These are phyloP conservation scores for Verticillium tricorpus DNA, from an alignment of 2,329 filamentous ascomycete species.

Conservation along the genomic window DNA sequence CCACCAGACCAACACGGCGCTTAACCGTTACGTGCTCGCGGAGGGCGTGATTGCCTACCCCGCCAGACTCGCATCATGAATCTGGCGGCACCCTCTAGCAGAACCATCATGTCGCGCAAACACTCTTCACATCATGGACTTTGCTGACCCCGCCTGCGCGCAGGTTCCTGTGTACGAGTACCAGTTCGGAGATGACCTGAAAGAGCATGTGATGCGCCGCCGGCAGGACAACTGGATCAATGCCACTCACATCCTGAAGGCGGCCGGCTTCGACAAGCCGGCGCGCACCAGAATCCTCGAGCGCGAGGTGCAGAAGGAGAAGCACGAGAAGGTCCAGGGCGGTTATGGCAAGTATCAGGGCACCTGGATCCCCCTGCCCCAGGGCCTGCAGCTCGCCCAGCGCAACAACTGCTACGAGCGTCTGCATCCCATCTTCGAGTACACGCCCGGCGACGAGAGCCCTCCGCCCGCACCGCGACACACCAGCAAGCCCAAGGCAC, in stretches of 20 bases:
- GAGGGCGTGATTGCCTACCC: background rate
- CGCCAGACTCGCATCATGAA: background rate
- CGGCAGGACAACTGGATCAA: slow-evolving; percentile 97
- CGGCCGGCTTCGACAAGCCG: slow-evolving; percentile 95
- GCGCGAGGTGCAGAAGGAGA: slow-evolving; percentile 92
- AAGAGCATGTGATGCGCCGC: slow-evolving; percentile 92
- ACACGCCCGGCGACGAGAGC: slow-evolving; percentile 74
- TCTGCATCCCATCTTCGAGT: slow-evolving; percentile 85
- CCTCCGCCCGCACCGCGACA: slow-evolving; percentile 94
- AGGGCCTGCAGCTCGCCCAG: slow-evolving; percentile 76
- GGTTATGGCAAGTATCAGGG: slow-evolving; percentile 99
- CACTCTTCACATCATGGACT: background rate
- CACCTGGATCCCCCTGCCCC: slow-evolving; percentile 89
- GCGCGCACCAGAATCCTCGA: slow-evolving; percentile 92
- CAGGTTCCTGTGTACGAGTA: slow-evolving; percentile 95
- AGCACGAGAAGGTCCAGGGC: slow-evolving; percentile 96
- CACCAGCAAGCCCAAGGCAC: slow-evolving; percentile 77
- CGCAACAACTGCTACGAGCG: slow-evolving; percentile 85
- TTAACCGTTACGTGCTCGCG: background rate
- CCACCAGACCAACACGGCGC: background rate
- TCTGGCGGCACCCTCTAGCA: too few relatives aligned
- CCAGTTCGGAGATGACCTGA: slow-evolving; percentile 73
- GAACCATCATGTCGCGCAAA: background rate
- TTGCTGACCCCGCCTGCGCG: slow-evolving; percentile 1
- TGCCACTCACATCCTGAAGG: slow-evolving; percentile 97